These are phyloP conservation scores for Hypoxylon sp. DNA, from an alignment of 2,329 filamentous ascomycete species.

Conservation along the genomic window DNA sequence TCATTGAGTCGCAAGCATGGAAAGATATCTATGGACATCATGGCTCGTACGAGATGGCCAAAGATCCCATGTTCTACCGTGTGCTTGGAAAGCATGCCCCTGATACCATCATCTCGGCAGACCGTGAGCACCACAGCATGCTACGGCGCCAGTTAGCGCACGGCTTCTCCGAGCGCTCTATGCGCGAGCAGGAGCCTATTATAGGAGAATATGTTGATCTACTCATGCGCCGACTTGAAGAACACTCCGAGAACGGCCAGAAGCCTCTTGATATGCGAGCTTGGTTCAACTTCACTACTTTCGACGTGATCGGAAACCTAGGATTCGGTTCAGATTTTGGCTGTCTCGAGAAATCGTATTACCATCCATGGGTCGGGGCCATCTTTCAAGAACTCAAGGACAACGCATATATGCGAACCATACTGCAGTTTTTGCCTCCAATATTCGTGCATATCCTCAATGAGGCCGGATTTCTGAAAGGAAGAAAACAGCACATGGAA, in stretches of 20 bases:
- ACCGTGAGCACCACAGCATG: slow-evolving; percentile 7
- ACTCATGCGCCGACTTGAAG: slow-evolving; percentile 40
- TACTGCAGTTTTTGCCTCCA: slow-evolving; percentile 40
- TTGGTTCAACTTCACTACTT: slow-evolving; percentile 50
- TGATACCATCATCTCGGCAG: slow-evolving; percentile 1
- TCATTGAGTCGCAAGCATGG: slow-evolving; percentile 56
- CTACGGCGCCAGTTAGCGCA: slow-evolving; percentile 12
- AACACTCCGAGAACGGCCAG: slow-evolving; percentile 38
- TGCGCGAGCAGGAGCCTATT: slow-evolving; percentile 47
- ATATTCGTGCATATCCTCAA: slow-evolving; percentile 21
- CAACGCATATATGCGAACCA: not conserved
- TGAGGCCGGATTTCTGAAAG: slow-evolving; percentile 23
- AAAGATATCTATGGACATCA: slow-evolving; percentile 57
- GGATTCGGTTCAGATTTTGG: slow-evolving; percentile 29
- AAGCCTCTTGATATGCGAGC: slow-evolving; percentile 46
- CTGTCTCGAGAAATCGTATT: slow-evolving; percentile 15
- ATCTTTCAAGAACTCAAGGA: slow-evolving; percentile 8
- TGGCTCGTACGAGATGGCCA: slow-evolving; percentile 47
- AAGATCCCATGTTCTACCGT: slow-evolving; percentile 16
- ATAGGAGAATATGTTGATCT: slow-evolving; percentile 45
- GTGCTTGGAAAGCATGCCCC: not conserved
- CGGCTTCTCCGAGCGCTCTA: slow-evolving; percentile 29
- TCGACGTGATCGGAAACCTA: slow-evolving; percentile 51
- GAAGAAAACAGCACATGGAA: slow-evolving; percentile 24
- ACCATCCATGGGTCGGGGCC: slow-evolving; percentile 35